Base-by-base conservation (phyloP, 345 rosid genomes). In the Pistacia atlantica region DNA sequence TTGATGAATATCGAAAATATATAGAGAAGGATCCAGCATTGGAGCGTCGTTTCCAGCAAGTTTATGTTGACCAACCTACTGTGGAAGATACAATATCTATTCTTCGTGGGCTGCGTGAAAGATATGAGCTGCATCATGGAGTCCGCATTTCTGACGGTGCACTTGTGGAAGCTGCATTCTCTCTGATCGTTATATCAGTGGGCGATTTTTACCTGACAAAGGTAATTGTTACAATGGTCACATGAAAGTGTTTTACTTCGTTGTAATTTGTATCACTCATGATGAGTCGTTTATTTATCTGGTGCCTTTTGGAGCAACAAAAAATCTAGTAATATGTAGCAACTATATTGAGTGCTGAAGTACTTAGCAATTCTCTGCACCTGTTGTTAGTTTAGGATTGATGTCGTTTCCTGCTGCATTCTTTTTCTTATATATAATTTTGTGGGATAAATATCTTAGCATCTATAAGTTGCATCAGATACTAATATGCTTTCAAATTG, bases 41-140 rank as follows among this genome's bases (percentile, higher is more conserved):
- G 86, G 99, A 97, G 82, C 99, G 99, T 81, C 90, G 98, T 75
- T 97, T 97, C 84, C 99, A 97, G 81, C 99, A 97, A 80, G 97
- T 97, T 69, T 94, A 90, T 82, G 99, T 97, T 17, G 98, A 92
- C 82, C 99, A 97, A 81, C 99, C 98, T 52, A 73, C 98, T 1
- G 98, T 97, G 2, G 98, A 91, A 77, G 87, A 97, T 81, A 94
- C 99, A 2, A 55, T 97, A 28, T 94, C 98, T n/a, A 94, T 97
- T 28, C 91, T 97, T 28, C 91, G 98, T 61, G 99, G 99, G 45
- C 78, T 97, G 87, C 90, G 99, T 73, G 99, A 97, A 89, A 87
- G 99, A 78, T 97, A 97, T 80, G 99, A 97, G 79, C 88, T 97
- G 79, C 99, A 97, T 85, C 99, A 97, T 9, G 99, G 99, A 76